These are phyloP conservation scores for Stropharia rugosoannulata DNA, from an alignment of 768 basidiomycete species.

Conservation along the genomic window DNA sequence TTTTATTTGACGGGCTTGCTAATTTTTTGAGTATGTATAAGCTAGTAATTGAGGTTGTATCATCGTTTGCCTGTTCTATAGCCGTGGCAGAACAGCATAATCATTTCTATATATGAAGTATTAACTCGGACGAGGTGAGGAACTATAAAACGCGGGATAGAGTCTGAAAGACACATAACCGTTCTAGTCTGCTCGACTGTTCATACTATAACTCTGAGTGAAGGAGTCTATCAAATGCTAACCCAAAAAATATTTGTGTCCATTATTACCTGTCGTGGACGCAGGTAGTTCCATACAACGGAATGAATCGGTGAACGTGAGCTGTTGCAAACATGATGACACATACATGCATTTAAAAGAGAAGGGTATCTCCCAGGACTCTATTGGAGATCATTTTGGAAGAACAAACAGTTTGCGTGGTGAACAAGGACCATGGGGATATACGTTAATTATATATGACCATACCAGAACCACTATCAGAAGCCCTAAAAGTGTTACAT, in stretches of 20 bases:
- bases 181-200: too few species aligned
- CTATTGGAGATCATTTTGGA: too few species aligned
- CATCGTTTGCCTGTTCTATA: background rate
- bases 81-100: too few species aligned
- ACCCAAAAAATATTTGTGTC: too few species aligned
- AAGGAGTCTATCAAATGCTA: too few species aligned
- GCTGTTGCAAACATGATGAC: background rate
- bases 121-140: too few species aligned
- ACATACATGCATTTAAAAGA: too few species aligned
- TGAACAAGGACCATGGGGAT: background rate
- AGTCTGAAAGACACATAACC: background rate
- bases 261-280: background rate
- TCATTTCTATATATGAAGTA: too few species aligned
- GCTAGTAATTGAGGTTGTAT: background rate
- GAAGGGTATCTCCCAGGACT: too few species aligned
- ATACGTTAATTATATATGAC: background rate
- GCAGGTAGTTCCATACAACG: background rate
- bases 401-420: background rate
- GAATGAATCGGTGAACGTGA: background rate
- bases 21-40: background rate
- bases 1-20: background rate
- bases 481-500: constrained; percentile 5
- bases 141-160: too few species aligned
- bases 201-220: too few species aligned
- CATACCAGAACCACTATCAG: background rate